Evolutionary conservation across 1,139 yeast genomes (phyloP).

Genomic region (Eremothecium gossypii): DNA sequence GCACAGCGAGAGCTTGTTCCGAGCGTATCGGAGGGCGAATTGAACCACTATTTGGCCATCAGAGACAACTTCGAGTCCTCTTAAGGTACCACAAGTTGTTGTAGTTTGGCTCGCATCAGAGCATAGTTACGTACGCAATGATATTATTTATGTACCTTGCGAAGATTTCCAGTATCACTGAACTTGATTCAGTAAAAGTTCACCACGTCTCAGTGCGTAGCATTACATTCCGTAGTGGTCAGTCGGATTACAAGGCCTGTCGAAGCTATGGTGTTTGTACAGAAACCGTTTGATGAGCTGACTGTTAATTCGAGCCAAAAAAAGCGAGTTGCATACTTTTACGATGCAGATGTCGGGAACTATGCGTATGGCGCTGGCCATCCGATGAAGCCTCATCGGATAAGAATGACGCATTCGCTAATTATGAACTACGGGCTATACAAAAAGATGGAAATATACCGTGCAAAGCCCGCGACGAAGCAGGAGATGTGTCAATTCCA

Average conservation of each 20-base stretch:
- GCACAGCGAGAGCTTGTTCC: constrained; percentile 70
- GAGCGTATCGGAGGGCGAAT: constrained; percentile 80
- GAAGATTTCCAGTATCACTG: no score
- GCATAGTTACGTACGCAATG: no score
- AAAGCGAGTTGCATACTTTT: constrained; percentile 56
- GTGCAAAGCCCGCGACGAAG: constrained; percentile 96
- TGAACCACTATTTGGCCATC: constrained; percentile 68
- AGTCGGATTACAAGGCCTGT: neutral
- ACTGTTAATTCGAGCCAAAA: constrained; percentile 48
- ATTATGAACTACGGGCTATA: constrained; percentile 96
- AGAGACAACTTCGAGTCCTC: constrained; percentile 60
- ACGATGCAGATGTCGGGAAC: constrained; percentile 87
- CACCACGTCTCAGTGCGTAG: neutral
- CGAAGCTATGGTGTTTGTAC: constrained; percentile 32
- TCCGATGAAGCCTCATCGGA: constrained; percentile 97
- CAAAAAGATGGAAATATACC: constrained; percentile 92
- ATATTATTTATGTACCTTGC: no score
- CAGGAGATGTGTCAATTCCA: constrained; percentile 99
- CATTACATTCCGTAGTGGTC: no score
- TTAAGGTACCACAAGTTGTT: neutral
- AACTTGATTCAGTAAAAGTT: no score
- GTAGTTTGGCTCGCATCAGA: neutral
- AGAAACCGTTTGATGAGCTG: constrained; percentile 52
- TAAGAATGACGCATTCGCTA: constrained; percentile 95
- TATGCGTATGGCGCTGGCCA: constrained; percentile 98